Evolutionary conservation across 441 rosid species (phyloP), one percentile per base, ranked within the genome.

Genomic region (Francoa sonchifolia): DNA sequence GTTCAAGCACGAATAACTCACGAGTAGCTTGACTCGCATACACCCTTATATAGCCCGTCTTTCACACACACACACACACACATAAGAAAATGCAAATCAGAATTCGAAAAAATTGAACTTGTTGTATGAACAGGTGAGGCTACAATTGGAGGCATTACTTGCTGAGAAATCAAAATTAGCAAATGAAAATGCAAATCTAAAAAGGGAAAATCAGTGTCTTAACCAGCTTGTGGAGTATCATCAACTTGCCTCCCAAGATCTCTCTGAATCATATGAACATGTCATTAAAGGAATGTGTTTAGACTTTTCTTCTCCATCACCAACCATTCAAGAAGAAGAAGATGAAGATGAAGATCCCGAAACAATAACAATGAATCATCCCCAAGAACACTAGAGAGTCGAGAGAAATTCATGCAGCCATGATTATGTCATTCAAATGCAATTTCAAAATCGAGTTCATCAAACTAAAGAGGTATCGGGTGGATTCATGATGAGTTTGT

Each of bases 101-200:
- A n/a, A n/a, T n/a, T n/a, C n/a, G n/a, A n/a, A n/a, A n/a, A n/a
- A n/a, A n/a, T n/a, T n/a, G n/a, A n/a, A 22, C 5, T 32, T 38
- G 22, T 21, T 19, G 21, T 1, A 5, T 35, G 31, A 4, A 44
- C 62, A 88, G 95, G 84, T 84, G 73, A 82, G 95, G 72, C 87
- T 74, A 49, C 96, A 82, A 65, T 42, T 90, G 70, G 98, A 90
- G 63, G 87, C 84, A 11, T 46, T 90, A 32, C 89, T 90, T 6
- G 71, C 78, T 2, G 96, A 85, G 70, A 89, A 89, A 62, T 82
- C 94, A 0, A 76, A 94, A 48, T 54, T 85, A 52, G 87, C 96
- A 0, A 82, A 63, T 42, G 98, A 85, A 29, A 89, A 85, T 32
- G 79, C 96, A 0, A 85, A 74, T 39, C 64, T 85, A 32, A 54